Base-by-base conservation (phyloP, 305 asterid genomes). In the Fraxinus angustifolia region DNA sequence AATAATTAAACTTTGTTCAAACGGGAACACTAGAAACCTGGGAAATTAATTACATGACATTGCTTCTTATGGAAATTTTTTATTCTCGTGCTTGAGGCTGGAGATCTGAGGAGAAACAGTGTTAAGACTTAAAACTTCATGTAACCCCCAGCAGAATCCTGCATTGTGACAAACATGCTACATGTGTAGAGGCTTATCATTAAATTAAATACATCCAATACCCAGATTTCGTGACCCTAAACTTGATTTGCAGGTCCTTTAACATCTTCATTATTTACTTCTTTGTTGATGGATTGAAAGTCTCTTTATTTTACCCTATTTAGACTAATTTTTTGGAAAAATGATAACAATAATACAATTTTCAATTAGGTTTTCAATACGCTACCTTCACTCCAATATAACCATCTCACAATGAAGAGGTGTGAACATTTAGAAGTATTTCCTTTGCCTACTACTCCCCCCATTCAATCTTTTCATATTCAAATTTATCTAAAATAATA, bases 381-480 rank as follows among this genome's bases (percentile, higher is more conserved):
- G 67, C 19, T 50, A 50, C 62, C 62, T 50, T 50, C 62, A n/a
- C 62, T 50, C 8, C 62, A 50, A n/a, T 50, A 16, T 50, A n/a
- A 50, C 36, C 17, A 48, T 11, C 82, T 50, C 42, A 72, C 60
- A 21, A 17, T 53, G 19, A 14, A 70, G 73, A 34, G 58, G 58
- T 1, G 36, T 72, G 33, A 16, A 73, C 30, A 33, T 48, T 21
- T 10, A 60, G 71, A 60, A 60, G 70, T 21, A 30, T 19, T 40
- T 80, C 36, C 76, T n/a, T 50, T 67, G 56, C 68, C 73, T 16
- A 53, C 73, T 19, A 31, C 53, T 23, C 42, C 71, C 67, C 71
- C 19, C 48, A 81, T 82, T 16, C 71, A 72, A 48, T 82, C 78
- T 74, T 60, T 79, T n/a, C 45, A 50, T 38, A 28, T 45, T 58